Evolutionary conservation across 768 basidiomycete species (phyloP).

Genomic region (Lentinula edodes): DNA sequence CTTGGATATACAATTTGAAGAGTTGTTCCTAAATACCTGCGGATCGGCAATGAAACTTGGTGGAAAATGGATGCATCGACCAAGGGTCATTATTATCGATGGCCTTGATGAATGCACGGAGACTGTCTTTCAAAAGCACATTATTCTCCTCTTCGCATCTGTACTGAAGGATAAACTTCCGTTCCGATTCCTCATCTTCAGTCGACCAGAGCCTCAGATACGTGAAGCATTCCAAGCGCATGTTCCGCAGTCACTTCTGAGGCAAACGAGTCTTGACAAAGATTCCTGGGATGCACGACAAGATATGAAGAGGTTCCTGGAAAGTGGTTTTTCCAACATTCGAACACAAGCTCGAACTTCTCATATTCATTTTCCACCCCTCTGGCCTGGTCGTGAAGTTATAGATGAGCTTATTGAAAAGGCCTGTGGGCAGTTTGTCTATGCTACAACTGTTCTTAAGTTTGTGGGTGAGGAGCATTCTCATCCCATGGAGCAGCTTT

Average conservation of each 20-base stretch:
- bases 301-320: slow-evolving; percentile 16
- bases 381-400: slow-evolving; percentile 17
- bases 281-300: background rate
- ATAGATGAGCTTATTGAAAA: slow-evolving; percentile 13
- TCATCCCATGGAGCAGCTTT: background rate
- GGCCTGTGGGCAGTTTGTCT: slow-evolving; percentile 1
- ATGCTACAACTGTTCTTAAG: background rate
- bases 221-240: background rate
- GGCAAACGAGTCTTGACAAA: background rate
- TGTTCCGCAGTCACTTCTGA: slow-evolving; percentile 4
- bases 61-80: background rate
- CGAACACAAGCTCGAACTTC: background rate
- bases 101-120: slow-evolving; percentile 23
- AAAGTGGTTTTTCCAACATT: slow-evolving; percentile 11
- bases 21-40: slow-evolving; percentile 13
- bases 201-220: slow-evolving; percentile 23
- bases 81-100: slow-evolving; percentile 17
- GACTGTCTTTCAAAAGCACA: slow-evolving; percentile 3
- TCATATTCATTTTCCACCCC: background rate
- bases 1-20: slow-evolving; percentile 11
- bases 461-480: background rate
- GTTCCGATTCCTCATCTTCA: slow-evolving; percentile 18
- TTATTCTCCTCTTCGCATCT: background rate
- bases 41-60: background rate
- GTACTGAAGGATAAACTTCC: slow-evolving; percentile 9